Base-by-base conservation (phyloP, 1,139 yeast species). In the Pichia sp. region DNA sequence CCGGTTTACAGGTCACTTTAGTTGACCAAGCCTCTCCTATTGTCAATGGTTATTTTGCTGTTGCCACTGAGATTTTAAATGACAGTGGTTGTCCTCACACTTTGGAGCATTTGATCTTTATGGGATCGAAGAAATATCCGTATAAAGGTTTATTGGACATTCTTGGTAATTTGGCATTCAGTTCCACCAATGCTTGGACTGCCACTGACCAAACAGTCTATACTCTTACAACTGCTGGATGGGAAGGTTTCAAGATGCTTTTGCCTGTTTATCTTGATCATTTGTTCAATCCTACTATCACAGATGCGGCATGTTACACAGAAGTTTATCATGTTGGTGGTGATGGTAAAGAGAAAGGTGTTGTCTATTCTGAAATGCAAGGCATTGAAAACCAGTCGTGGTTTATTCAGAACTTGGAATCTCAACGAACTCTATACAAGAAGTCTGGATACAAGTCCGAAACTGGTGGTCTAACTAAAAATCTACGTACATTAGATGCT, bases 41-140 rank as follows among this genome's bases (percentile, higher is more conserved):
- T 22, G 96, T 93, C 5, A 77, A 80, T 52, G 98, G 98, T 11
- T 83, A 82, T 55, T 87, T 93, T 58, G 93, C 96, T 1, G 94
- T 91, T 6, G 96, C 95, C 12, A 87, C 97, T 1, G 97, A 91
- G 55, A 84, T 86, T 37, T 65, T 69, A 21, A 76, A 85, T 55
- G 93, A 88, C 56, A 74, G 91, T 15, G 99, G 99, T 6, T 75
- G 83, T 40, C 98, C 99, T 3, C 99, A 93, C 54, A 91, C 99
- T 1, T 63, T 93, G 38, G 98, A 93, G 59, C 99, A 93, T 61
- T 66, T 93, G 54, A 71, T 91, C 28, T 93, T 93, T 56, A 84
- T 88, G 94, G 99, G 99, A 1, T 84, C 96, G 3, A 67, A 80
- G 43, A 76, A 78, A 41, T 86, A 78, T 49, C 98, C 98, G 0